Evolutionary conservation across 140 eudicot genomes (phyloP).

Genomic region (Bidens hawaiensis): DNA sequence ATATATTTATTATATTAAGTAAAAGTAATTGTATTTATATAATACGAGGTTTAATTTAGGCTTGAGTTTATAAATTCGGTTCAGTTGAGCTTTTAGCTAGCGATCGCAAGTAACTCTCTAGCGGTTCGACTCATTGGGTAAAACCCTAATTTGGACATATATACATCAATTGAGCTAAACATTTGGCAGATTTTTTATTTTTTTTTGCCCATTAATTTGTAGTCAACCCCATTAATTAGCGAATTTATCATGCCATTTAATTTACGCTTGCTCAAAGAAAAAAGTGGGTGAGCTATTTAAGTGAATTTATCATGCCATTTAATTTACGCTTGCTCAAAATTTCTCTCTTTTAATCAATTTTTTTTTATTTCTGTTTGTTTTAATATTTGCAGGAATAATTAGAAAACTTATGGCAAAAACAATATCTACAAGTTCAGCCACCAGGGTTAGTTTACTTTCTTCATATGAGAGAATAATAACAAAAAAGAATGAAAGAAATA

Average conservation of each 20-base stretch:
- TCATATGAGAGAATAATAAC: background rate
- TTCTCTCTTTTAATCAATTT: background rate
- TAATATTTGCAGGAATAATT: conserved; percentile 59
- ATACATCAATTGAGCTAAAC: background rate
- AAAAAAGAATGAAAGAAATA: background rate
- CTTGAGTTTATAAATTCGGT: no score
- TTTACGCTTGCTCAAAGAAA: no score
- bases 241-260: no score
- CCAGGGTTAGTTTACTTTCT: conserved; percentile 32
- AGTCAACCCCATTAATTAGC: background rate
- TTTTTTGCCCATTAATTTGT: background rate
- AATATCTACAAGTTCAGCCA: conserved; percentile 20
- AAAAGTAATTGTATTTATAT: no score
- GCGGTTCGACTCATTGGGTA: background rate
- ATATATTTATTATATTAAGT: no score
- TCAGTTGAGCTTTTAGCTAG: background rate
- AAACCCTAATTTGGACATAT: background rate
- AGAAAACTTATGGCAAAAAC: conserved; percentile 50
- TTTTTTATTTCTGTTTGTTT: background rate
- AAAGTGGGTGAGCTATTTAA: background rate
- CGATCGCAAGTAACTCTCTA: background rate
- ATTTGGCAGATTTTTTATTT: background rate
- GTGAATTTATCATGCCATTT: background rate
- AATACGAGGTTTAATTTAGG: background rate
- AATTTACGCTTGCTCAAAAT: background rate